phyloP scores from a whole-genome alignment of 176 grass and related monocot species.

The Aegilops umbellulata region DNA sequence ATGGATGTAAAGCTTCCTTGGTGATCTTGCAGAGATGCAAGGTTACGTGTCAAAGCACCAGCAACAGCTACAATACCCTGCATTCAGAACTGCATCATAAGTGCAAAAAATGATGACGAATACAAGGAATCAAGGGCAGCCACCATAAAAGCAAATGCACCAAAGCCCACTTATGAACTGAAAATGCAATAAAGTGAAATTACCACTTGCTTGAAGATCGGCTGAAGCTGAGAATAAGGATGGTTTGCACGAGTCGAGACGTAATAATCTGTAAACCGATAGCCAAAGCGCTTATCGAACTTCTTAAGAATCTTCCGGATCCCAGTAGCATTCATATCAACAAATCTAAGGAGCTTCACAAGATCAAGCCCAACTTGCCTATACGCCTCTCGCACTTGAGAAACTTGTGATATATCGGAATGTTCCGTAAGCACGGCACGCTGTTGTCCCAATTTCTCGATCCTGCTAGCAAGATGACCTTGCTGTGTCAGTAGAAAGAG shows the following conservation, averaged over 20 bases:
- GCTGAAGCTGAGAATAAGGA: constrained; percentile 91
- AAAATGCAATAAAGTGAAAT: constrained; percentile 8
- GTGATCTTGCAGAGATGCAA: constrained; percentile 73
- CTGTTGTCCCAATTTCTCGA: constrained; percentile 62
- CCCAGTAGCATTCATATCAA: constrained; percentile 91
- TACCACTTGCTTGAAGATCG: constrained; percentile 99
- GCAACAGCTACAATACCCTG: constrained; percentile 94
- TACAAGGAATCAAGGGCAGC: background rate
- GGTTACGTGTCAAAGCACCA: constrained; percentile 83
- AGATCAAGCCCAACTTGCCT: constrained; percentile 71
- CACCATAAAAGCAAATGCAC: background rate
- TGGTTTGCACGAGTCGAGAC: constrained; percentile 82
- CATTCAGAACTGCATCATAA: constrained; percentile 23
- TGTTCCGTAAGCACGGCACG: constrained; percentile 38
- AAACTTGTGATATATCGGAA: constrained; percentile 46
- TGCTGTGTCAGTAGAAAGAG: constrained; percentile 93
- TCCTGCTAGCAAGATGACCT: constrained; percentile 76
- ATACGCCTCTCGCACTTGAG: constrained; percentile 61
- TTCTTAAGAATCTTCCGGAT: constrained; percentile 96
- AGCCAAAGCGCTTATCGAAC: constrained; percentile 83
- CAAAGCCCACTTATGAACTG: background rate
- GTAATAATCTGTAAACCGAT: constrained; percentile 89
- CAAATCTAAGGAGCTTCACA: constrained; percentile 82
- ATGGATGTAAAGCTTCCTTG: constrained; percentile 74
- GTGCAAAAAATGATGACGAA: background rate